Percentiles rank a stretch among this genome's conserved stretches.
These are phyloP conservation scores for Coniochaeta sp. DNA, from an alignment of 2,329 filamentous ascomycete species.

Conservation along the genomic window DNA sequence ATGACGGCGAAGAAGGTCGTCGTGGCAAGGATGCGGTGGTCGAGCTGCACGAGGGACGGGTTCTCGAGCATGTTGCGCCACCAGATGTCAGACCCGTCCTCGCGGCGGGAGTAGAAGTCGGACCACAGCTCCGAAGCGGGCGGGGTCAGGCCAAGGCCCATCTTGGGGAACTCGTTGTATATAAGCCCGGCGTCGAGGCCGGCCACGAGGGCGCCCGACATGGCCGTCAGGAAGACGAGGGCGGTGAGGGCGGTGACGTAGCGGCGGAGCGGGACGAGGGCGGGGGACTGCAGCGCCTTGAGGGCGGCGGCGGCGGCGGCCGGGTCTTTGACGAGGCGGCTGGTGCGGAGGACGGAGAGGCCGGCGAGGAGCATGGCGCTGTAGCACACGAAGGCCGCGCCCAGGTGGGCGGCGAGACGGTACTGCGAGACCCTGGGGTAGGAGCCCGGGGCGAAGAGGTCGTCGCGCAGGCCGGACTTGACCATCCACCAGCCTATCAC, in stretches of 20 bases:
- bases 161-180: constrained; percentile 97
- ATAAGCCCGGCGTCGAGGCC: constrained; percentile 94
- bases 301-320: constrained; percentile 54
- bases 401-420: constrained; percentile 81
- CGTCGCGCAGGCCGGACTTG: constrained; percentile 89
- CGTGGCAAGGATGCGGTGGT: constrained; percentile 87
- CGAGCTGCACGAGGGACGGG: constrained; percentile 87
- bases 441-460: constrained; percentile 83
- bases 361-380: constrained; percentile 90
- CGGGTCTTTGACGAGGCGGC: constrained; percentile 63
- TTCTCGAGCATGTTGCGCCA: constrained; percentile 99
- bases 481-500: constrained; percentile 99
- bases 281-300: constrained; percentile 55
- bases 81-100: constrained; percentile 76
- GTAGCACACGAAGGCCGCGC: constrained; percentile 87
- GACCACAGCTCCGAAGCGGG: constrained; percentile 79
- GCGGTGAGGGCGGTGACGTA: constrained; percentile 63
- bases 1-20: constrained; percentile 81
- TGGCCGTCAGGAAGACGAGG: constrained; percentile 81
- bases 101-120: constrained; percentile 72
- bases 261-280: constrained; percentile 66
- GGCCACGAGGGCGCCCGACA: constrained; percentile 90
- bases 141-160: constrained; percentile 79
- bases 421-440: constrained; percentile 95
- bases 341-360: constrained; percentile 73